Percentiles rank a stretch among this genome's conserved stretches.
Evolutionary conservation across 805 yeast species (phyloP).

Genomic region (Wickerhamiella siamensis): DNA sequence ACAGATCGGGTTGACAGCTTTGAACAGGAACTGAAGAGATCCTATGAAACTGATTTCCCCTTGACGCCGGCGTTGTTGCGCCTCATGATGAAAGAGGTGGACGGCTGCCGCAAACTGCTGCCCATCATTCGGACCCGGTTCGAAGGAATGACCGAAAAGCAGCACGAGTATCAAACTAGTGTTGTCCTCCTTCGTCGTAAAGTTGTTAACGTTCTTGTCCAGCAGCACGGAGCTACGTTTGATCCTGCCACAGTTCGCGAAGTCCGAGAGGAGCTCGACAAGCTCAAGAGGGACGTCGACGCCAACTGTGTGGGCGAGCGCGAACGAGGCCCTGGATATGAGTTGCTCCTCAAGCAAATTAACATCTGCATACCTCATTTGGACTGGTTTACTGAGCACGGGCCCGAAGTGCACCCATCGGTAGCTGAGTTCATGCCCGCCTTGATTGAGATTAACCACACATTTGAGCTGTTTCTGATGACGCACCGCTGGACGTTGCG

Average conservation of each 20-base stretch:
- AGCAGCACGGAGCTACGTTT: slow-evolving; percentile 3
- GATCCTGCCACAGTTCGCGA: slow-evolving; percentile 5
- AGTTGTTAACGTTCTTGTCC: slow-evolving; percentile 9
- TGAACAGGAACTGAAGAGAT: slow-evolving; percentile 38
- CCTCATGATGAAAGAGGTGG: slow-evolving; percentile 2
- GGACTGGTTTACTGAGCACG: slow-evolving; percentile 13
- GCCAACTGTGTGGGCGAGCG: not conserved
- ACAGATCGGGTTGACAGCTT: slow-evolving; percentile 60
- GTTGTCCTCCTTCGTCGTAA: slow-evolving; percentile 17
- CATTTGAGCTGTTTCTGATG: slow-evolving; percentile 67
- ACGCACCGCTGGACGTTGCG: slow-evolving; percentile 97
- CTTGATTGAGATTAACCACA: slow-evolving; percentile 50
- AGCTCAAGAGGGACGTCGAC: slow-evolving; percentile 4
- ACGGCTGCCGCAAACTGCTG: not conserved
- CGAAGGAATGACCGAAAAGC: slow-evolving; percentile 10
- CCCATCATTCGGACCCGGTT: not conserved
- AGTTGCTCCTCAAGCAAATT: slow-evolving; percentile 7
- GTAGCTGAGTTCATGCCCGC: slow-evolving; percentile 48
- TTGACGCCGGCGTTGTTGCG: slow-evolving; percentile 31
- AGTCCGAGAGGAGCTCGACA: slow-evolving; percentile 7
- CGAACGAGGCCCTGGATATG: not conserved
- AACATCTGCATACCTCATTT: slow-evolving; percentile 6
- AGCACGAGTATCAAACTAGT: slow-evolving; percentile 13
- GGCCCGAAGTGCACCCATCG: slow-evolving; percentile 29
- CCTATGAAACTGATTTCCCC: slow-evolving; percentile 29